phyloP scores from a whole-genome alignment of 257 asterid genomes.

The Mentha longifolia region DNA sequence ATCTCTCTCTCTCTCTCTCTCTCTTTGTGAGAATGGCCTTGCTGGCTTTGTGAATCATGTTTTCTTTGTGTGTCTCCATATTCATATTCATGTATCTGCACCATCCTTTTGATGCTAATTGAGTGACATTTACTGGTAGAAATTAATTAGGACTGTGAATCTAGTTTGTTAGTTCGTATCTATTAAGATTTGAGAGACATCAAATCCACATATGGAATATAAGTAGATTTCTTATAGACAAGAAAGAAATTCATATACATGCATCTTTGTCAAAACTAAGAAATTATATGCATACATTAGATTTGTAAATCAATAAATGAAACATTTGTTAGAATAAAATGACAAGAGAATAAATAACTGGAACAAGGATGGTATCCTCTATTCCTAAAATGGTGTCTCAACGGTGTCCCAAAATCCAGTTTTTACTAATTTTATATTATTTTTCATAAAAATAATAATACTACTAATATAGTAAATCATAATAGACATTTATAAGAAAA shows the following conservation, averaged over 20 bases:
- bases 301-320: too few relatives aligned
- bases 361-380: too few relatives aligned
- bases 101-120: conserved; percentile 12
- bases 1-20: too few relatives aligned
- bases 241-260: conserved; percentile 26
- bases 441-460: too few relatives aligned
- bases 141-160: conserved; percentile 23
- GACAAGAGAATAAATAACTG: too few relatives aligned
- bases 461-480: too few relatives aligned
- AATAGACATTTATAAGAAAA: too few relatives aligned
- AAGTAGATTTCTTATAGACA: conserved; percentile 29
- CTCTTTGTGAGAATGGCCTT: conserved; percentile 16
- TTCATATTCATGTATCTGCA: conserved; percentile 40
- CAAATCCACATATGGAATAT: conserved; percentile 37
- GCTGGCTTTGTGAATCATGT: conserved; percentile 47
- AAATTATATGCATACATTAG: not conserved
- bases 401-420: too few relatives aligned
- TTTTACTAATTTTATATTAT: too few relatives aligned
- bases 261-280: conserved; percentile 4
- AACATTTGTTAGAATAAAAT: too few relatives aligned
- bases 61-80: conserved; percentile 24
- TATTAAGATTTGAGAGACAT: conserved; percentile 25
- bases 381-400: too few relatives aligned
- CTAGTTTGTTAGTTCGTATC: conserved; percentile 33
- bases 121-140: conserved; percentile 27